Base-by-base conservation (phyloP, 2,329 filamentous ascomycete species). In the Scleromitrula shiraiana region DNA sequence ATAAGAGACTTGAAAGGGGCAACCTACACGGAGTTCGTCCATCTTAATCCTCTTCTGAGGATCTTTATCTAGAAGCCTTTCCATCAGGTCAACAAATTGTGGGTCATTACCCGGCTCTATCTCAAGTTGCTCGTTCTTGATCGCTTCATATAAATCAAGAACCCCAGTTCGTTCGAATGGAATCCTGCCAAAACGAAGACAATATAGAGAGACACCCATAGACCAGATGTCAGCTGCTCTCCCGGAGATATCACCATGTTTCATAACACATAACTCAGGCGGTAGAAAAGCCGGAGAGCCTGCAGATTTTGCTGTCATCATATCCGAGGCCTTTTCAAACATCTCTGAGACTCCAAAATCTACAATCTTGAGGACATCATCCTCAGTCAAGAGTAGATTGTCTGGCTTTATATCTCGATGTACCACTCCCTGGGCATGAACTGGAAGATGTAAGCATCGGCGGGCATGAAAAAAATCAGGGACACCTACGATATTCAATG, bases 291-390 rank as follows among this genome's bases (percentile, higher is more conserved):
- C 93, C 0, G 93, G 93, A 3, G 90, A 96, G 1, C 93, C 93
- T 9, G 90, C 90, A 3, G 89, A 91, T 68, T 97, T 98, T 50
- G 85, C 82, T 0, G 88, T 95, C 64, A 81, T 82, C 93, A 97
- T 97, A 38, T 88, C 77, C 2, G 77, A 80, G 49, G 85, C 74
- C 64, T 94, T 95, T 62, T 91, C 85, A 58, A 98, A 98, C 82
- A 98, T 96, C 64, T 98, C 91, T 1, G 91, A 97, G 7, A 97
- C 93, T n/a, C 93, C 93, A 72, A 98, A 98, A 66, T 97, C 93
- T 44, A 95, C 89, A 55, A 98, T 85, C 65, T 97, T 98, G 44
- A 98, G 77, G n/a, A 95, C 82, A 59, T 97, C 85, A 47, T 96
- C 90, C 29, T 83, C 78, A 0, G 89, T 95, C 32, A 98, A 72